These are phyloP conservation scores for Tephrocybe sp. DNA, from an alignment of 768 basidiomycete genomes.

Conservation along the genomic window DNA sequence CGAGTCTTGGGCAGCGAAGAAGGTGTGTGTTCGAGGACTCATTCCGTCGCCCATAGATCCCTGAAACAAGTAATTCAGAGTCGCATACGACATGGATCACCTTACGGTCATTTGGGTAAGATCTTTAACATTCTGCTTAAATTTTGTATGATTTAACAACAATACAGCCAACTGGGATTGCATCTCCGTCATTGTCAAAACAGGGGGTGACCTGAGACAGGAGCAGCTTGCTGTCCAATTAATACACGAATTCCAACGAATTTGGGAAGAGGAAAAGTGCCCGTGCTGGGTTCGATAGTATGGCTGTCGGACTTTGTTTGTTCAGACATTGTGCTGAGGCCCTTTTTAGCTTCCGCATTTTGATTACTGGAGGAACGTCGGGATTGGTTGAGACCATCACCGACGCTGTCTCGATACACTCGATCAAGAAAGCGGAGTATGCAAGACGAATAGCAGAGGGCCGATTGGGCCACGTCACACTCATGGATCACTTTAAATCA, in stretches of 20 bases:
- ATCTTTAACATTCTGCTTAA: slow-evolving; percentile 18
- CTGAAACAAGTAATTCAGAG: slow-evolving; percentile 50
- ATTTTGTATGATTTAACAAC: slow-evolving; percentile 1
- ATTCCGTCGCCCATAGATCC: background rate
- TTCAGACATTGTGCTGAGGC: background rate
- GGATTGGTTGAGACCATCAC: slow-evolving; percentile 98
- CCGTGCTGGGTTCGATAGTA: slow-evolving; percentile 94
- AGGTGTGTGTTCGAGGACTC: slow-evolving; percentile 43
- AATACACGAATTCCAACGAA: slow-evolving; percentile 87
- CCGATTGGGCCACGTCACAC: slow-evolving; percentile 80
- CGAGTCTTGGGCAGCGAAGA: slow-evolving; percentile 94
- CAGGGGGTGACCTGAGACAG: slow-evolving; percentile 93
- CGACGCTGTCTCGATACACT: slow-evolving; percentile 97
- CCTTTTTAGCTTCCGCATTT: slow-evolving; percentile 74
- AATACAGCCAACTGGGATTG: slow-evolving; percentile 77
- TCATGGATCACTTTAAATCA: slow-evolving; percentile 89
- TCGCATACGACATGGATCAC: slow-evolving; percentile 89
- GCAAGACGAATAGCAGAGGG: slow-evolving; percentile 83
- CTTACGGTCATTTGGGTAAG: slow-evolving; percentile 91
- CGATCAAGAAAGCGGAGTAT: slow-evolving; percentile 99
- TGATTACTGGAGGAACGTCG: slow-evolving; percentile 91
- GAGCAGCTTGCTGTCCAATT: slow-evolving; percentile 97
- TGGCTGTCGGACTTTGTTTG: slow-evolving; percentile 23
- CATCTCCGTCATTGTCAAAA: slow-evolving; percentile 97
- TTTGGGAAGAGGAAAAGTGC: slow-evolving; percentile 94